These are phyloP conservation scores for Sphaerostilbella broomeana DNA, from an alignment of 2,329 filamentous ascomycete species.

Conservation along the genomic window DNA sequence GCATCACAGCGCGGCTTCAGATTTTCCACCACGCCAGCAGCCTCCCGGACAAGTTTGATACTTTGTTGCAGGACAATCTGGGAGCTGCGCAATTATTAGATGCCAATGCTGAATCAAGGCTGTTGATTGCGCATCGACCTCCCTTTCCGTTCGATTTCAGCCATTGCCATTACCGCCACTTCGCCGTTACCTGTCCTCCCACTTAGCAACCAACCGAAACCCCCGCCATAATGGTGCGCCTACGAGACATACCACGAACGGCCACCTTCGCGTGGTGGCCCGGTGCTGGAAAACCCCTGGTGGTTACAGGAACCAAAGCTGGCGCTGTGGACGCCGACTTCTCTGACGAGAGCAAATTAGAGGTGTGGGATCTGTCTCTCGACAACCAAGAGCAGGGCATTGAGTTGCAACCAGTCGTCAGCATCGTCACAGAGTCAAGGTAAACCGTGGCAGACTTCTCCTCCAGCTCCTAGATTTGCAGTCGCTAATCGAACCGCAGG, in stretches of 20 bases:
- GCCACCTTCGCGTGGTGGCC: slow-evolving; percentile 97
- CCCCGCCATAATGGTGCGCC: slow-evolving; percentile 70
- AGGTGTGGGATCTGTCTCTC: slow-evolving; percentile 89
- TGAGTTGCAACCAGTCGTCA: slow-evolving; percentile 80
- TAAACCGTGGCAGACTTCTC: slow-evolving; percentile 32
- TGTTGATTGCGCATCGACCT: slow-evolving; percentile 6
- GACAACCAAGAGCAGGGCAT: slow-evolving; percentile 68
- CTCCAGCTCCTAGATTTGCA: not conserved
- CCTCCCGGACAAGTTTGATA: slow-evolving; percentile 13
- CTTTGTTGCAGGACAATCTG: slow-evolving; percentile 6
- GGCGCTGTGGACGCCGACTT: slow-evolving; percentile 96
- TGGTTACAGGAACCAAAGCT: slow-evolving; percentile 90
- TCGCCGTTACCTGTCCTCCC: slow-evolving; percentile 9
- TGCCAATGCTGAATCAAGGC: slow-evolving; percentile 12
- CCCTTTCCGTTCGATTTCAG: slow-evolving; percentile 1
- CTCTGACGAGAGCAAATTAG: slow-evolving; percentile 91
- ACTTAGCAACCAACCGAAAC: slow-evolving; percentile 19
- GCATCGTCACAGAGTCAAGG: slow-evolving; percentile 84
- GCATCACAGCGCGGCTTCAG: slow-evolving; percentile 30
- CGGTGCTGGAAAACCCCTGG: slow-evolving; percentile 66
- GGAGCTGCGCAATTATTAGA: slow-evolving; percentile 11
- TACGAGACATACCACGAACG: slow-evolving; percentile 93
- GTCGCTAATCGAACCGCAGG: slow-evolving; percentile 39
- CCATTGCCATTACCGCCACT: not conserved
- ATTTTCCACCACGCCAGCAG: slow-evolving; percentile 11